Evolutionary conservation across 129 eudicot genomes (phyloP), one percentile per base, ranked within the genome.

Genomic region (Solidago caesia): DNA sequence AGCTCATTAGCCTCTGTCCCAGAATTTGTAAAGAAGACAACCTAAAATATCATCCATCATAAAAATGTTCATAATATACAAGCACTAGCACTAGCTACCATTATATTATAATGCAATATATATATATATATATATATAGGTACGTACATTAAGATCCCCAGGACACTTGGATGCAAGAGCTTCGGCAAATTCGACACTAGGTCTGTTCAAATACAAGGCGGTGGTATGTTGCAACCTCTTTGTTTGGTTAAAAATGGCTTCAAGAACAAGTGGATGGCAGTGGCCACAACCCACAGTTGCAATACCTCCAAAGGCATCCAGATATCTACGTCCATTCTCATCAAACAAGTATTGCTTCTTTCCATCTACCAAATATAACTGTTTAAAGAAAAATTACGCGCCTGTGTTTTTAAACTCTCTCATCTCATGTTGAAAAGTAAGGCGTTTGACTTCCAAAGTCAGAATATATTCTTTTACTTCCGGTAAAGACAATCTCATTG

Each of bases 1-100:
- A 89, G 73, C 79, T 89, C 96, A 72, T 89, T 89, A 44, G 96
- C 96, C 77, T 89, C 96, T 5, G 96, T 86, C 63, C 96, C 96
- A 39, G 91, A 86, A 82, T 89, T 89, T 11, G 89, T 85, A 70
- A 89, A 89, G 80, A 80, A 89, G 44, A 89, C 96, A 53, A 89
- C 96, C 96, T 89, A 58, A 66, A 73, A 25, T 51, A 76, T 41
- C 11, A 21, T 21, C 21, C 21, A 21, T 21, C 21, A 21, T 21
- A 55, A 62, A 47, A 47, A 47, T 47, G 10, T 39, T 60, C n/a
- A 8, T 41, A 27, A 16, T 41, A 49, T 62, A 41, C 2, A 12
- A 60, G 8, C 41, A 21, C 29, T 33, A 5, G 64, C 16, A 6
- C 41, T 25, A 42, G 70, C 0, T 65, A n/a, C 14, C 2, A 15